Percentiles rank a stretch among this genome's conserved stretches.
These are phyloP conservation scores for Monilinia fructicola DNA, from an alignment of 2,329 filamentous ascomycete genomes.

Conservation along the genomic window DNA sequence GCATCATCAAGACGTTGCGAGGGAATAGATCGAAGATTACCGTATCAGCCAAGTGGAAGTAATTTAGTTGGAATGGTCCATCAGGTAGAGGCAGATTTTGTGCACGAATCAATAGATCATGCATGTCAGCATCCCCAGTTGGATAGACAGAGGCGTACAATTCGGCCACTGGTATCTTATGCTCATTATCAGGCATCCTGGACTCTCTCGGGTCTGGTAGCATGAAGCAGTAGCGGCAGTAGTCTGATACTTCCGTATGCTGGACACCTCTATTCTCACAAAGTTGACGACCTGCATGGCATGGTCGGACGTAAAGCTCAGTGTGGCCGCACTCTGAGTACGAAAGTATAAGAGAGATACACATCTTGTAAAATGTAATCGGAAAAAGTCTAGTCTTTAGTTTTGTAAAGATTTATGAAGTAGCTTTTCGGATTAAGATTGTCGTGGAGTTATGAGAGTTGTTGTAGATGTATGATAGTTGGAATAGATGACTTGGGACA, in stretches of 20 bases:
- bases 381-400: neutral
- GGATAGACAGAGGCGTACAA: neutral
- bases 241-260: neutral
- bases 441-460: too few species aligned
- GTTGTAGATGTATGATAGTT: neutral
- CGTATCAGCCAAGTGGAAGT: neutral
- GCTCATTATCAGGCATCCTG: neutral
- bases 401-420: neutral
- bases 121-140: neutral
- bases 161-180: neutral
- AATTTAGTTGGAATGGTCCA: too few species aligned
- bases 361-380: neutral
- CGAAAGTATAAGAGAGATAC: neutral
- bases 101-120: neutral
- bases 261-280: neutral
- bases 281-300: neutral
- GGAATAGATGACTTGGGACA: neutral
- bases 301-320: neutral
- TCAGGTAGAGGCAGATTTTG: neutral
- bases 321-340: neutral
- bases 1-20: accelerated
- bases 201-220: neutral
- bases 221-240: neutral
- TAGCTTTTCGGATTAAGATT: neutral
- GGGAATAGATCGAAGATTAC: neutral